These are phyloP conservation scores for Plantago lanceolata DNA, from an alignment of 305 asterid species.

Conservation along the genomic window DNA sequence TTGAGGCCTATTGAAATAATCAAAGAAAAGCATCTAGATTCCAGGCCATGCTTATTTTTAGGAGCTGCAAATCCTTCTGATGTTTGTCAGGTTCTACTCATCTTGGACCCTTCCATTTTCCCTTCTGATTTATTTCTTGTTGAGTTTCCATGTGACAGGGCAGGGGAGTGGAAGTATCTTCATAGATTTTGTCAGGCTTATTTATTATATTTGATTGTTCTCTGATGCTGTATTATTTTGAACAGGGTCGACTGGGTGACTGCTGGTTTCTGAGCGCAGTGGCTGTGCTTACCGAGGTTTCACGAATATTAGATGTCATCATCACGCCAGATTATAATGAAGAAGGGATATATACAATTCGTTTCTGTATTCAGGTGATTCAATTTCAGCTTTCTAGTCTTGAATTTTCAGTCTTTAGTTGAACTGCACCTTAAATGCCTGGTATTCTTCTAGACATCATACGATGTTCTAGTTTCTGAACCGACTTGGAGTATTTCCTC, in stretches of 20 bases:
- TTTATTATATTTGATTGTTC: conserved; percentile 10
- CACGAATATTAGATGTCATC: conserved; percentile 89
- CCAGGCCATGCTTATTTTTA: conserved; percentile 73
- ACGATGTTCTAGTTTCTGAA: neutral
- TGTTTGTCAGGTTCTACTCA: conserved; percentile 87
- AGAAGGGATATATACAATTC: conserved; percentile 94
- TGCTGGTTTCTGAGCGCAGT: conserved; percentile 99
- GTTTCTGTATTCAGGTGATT: conserved; percentile 97
- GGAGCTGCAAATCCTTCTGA: conserved; percentile 94
- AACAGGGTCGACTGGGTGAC: conserved; percentile 94
- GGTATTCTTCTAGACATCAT: conserved; percentile 7
- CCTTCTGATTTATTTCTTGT: neutral
- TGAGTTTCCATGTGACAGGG: too few relatives aligned
- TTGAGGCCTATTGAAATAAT: conserved; percentile 91
- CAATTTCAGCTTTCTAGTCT: conserved; percentile 16
- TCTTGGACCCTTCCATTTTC: conserved; percentile 10
- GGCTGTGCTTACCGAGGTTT: conserved; percentile 94
- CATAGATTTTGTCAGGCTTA: conserved; percentile 1
- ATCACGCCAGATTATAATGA: conserved; percentile 88
- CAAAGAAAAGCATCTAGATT: conserved; percentile 67
- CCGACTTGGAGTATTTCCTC: too few relatives aligned
- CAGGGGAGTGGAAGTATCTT: neutral
- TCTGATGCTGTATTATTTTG: conserved; percentile 24
- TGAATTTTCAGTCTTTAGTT: neutral
- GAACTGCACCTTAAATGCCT: conserved; percentile 9